Base-by-base conservation (phyloP, 495 filamentous ascomycete species). In the Penicillium antarcticum region DNA sequence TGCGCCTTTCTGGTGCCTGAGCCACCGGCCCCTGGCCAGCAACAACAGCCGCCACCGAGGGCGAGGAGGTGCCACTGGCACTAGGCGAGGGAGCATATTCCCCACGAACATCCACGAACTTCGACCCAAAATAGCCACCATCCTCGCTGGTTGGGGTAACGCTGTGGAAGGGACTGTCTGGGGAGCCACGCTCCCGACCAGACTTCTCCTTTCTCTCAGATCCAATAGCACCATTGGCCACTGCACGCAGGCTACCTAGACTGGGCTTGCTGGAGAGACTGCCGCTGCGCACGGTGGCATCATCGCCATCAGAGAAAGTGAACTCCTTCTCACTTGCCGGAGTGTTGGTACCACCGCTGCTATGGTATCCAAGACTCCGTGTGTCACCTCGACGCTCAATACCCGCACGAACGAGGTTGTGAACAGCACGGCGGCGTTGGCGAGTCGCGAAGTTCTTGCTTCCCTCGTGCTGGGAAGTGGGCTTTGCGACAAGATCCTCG, bases 371-470 rank as follows among this genome's bases (percentile, higher is more conserved):
- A 21, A 67, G 60, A 51, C 80, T 84, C 26, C 78, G 77, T 52
- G 84, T 83, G 23, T 80, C 79, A 33, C 75, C 79, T 56, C 92
- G 89, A 47, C 94, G 87, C 66, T 94, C 90, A 52, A 91, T 81
- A 14, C 92, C 91, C 49, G 92, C 92, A 56, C 89, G 88, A 42
- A 97, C 88, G 41, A 98, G 79, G 60, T 89, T 96, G 73, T 87
- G 86, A 38, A 98, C 84, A 13, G 95, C 95, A 58, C 87, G 88
- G 53, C 92, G 91, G 42, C 94, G 91, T 61, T 94, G 91, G 55
- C 92, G 92, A 29, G 90, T 86, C 16, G 89, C 86, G 70, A 99
- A 99, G 73, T 99, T 99, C 80, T 96, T 95, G 83, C 92, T 96
- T 32, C 95, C 94, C 61, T 96, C 92, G 55, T 94, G 85, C 71